Base-by-base conservation (phyloP, 768 basidiomycete species). In the Amanita rimosa region DNA sequence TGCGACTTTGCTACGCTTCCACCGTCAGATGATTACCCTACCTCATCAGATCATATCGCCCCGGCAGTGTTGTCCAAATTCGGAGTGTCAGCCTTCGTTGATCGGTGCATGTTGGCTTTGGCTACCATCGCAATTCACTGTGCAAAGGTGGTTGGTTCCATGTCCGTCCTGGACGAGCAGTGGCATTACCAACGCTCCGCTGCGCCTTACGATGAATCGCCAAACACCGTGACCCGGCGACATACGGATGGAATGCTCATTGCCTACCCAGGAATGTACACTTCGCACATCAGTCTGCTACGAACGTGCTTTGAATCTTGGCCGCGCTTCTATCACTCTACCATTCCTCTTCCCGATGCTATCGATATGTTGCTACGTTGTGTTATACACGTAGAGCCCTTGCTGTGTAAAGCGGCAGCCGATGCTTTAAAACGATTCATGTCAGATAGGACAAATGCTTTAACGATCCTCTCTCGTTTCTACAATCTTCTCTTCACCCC, bases 121-220 rank as follows among this genome's bases (percentile, higher is more conserved):
- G 74, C 72, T 10, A 64, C 66, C 35, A 72, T 93, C 39, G 76
- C 82, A 0, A 66, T 65, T 3, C 55, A 75, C 6, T 88, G 81
- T 57, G 75, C 75, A 57, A 77, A 79, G 48, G 61, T 73, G 3
- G 77, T 89, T 6, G 86, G 85, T 1, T 65, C 71, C 33, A 86
- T 94, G 81, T 81, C 83, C 13, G 69, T 94, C 26, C 82, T 91
- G 49, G 92, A 96, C 50, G 85, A 93, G 6, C 84, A 89, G 55
- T 90, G 84, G 83, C 74, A 78, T 0, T 69, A 75, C 45, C 70
- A 76, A 16, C 78, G 81, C 40, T 63, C 81, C 43, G 75, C 72
- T 53, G 70, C 73, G 1, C 61, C 76, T 0, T 77, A 81, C 58
- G 81, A 91, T 54, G 86, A 93, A 57, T 68, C 78, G 2, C 78